Percentiles rank a stretch among this genome's conserved stretches.
These are phyloP conservation scores for Nicotiana sylvestris DNA, from an alignment of 257 asterid species.

Conservation along the genomic window DNA sequence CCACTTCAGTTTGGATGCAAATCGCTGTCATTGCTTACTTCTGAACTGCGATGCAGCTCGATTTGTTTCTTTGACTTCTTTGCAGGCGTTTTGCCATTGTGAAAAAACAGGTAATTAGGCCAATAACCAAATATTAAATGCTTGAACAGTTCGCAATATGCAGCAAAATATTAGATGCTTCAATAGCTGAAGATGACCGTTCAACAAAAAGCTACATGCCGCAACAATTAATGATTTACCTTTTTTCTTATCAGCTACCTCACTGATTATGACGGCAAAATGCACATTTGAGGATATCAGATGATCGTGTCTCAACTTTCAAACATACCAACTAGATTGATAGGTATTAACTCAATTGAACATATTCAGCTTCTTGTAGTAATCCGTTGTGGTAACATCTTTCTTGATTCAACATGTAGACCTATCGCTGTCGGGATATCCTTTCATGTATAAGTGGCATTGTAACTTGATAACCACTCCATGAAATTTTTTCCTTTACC, in stretches of 20 bases:
- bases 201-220: background rate
- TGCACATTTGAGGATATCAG: background rate
- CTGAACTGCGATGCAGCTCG: background rate
- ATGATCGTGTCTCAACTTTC: background rate
- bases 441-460: conserved; percentile 4
- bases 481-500: conserved; percentile 61
- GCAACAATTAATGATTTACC: background rate
- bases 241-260: background rate
- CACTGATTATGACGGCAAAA: background rate
- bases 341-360: background rate
- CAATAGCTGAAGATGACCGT: background rate
- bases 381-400: background rate
- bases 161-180: conserved; percentile 7
- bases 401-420: background rate
- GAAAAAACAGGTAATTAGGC: background rate
- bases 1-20: background rate
- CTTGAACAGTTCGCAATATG: background rate
- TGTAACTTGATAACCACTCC: conserved; percentile 48
- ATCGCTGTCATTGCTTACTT: background rate
- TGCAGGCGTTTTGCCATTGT: background rate
- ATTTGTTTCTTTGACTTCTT: conserved; percentile 1
- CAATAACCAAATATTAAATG: conserved; percentile 5
- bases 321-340: background rate
- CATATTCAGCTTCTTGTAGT: background rate
- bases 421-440: background rate